phyloP scores from a whole-genome alignment of 306 rosid genomes.

The Trifolium pratense region DNA sequence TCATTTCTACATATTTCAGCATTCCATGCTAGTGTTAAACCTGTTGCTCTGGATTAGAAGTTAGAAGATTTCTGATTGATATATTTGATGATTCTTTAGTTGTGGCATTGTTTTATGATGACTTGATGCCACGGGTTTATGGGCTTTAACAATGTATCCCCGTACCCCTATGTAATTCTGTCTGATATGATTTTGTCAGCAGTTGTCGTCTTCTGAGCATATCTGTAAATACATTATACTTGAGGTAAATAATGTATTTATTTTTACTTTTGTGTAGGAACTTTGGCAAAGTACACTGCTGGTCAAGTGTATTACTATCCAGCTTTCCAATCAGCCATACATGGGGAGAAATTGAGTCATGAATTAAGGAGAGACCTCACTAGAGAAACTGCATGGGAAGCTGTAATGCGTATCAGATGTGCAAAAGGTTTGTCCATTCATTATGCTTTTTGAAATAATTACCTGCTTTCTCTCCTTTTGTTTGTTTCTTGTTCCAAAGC shows the following conservation, averaged over 20 bases:
- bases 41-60: constrained; percentile 34
- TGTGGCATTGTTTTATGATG: constrained; percentile 34
- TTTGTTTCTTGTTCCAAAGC: constrained; percentile 15
- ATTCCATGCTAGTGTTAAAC: neutral
- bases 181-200: constrained; percentile 16
- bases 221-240: constrained; percentile 29
- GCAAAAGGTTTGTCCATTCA: constrained; percentile 76
- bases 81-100: constrained; percentile 32
- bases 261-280: constrained; percentile 61
- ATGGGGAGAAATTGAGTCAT: constrained; percentile 89
- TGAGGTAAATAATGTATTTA: constrained; percentile 29
- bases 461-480: constrained; percentile 26
- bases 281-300: constrained; percentile 95
- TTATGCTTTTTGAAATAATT: constrained; percentile 36
- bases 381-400: constrained; percentile 99
- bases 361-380: constrained; percentile 95
- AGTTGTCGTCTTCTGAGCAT: constrained; percentile 22
- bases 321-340: constrained; percentile 75
- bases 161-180: neutral
- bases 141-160: neutral
- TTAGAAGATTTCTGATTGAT: constrained; percentile 21
- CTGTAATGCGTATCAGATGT: constrained; percentile 96
- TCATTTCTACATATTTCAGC: constrained; percentile 24
- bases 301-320: constrained; percentile 95
- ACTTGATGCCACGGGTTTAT: constrained; percentile 6